Evolutionary conservation across 257 asterid genomes (phyloP).

Genomic region (Gentiana straminea): DNA sequence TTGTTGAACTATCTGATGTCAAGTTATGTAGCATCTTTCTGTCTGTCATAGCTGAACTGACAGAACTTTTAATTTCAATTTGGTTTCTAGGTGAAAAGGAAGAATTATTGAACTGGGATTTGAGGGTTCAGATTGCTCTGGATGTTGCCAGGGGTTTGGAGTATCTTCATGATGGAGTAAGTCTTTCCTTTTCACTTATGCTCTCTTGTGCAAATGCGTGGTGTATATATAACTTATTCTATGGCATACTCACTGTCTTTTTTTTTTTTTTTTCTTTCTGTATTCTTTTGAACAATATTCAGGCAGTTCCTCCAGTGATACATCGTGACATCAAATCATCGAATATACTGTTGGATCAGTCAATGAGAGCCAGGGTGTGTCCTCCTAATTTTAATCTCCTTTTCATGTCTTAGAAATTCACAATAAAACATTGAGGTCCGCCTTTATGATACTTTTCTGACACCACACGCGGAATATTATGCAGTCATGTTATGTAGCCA

Average conservation of each 20-base stretch:
- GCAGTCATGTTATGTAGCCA: background rate
- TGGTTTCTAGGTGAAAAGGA: conserved; percentile 41
- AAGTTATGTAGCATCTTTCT: background rate
- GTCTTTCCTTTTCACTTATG: conserved; percentile 1
- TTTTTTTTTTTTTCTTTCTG: conserved; percentile 6
- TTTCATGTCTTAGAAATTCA: background rate
- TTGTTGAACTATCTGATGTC: background rate
- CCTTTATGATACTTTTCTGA: background rate
- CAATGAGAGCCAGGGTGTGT: conserved; percentile 82
- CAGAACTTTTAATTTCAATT: background rate
- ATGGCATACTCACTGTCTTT: background rate
- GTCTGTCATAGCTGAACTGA: background rate
- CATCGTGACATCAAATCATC: conserved; percentile 92
- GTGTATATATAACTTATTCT: background rate
- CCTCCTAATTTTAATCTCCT: conserved; percentile 9
- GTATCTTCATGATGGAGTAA: conserved; percentile 98
- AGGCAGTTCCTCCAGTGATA: conserved; percentile 96
- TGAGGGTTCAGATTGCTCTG: conserved; percentile 79
- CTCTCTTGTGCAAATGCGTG: background rate
- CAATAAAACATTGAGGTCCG: no score
- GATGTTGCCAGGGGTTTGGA: conserved; percentile 97
- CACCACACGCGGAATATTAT: background rate
- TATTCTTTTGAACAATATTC: conserved; percentile 19
- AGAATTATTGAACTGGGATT: conserved; percentile 59
- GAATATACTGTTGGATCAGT: conserved; percentile 82